Base-by-base conservation (phyloP, 441 rosid species). In the Theobroma grandiflorum region DNA sequence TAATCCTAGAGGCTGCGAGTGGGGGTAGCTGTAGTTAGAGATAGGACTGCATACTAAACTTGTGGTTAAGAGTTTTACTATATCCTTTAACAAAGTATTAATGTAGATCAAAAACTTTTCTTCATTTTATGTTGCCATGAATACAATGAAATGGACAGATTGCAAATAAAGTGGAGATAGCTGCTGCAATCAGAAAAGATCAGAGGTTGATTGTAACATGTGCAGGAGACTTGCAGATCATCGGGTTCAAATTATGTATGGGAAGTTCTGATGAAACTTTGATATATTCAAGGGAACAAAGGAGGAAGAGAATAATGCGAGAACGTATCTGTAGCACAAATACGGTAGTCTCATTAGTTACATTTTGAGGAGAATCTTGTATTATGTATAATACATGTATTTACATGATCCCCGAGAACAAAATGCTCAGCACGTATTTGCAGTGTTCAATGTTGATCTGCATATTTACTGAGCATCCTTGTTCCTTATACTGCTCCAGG, bases 301-400 rank as follows among this genome's bases (percentile, higher is more conserved):
- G 18, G 6, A 18, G 75, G 18, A 2, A 53, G 69, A 66, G 22
- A 22, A 20, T 10, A 74, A 47, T 37, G 10, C 31, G 8, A 64
- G 45, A 55, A 66, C 63, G 49, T 61, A 72, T 47, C 78, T 26
- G 74, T 37, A 68, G 57, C 6, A 68, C 10, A 33, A 12, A 38
- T 20, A 31, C 20, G 65, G 31, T 3, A 22, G 61, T 18, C 31
- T 43, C 18, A 57, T 58, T 71, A 59, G 68, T 79, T 66, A 77
- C 76, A 79, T 6, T 26, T 14, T 45, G 45, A 3, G 61, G 45
- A 50, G 6, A 70, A 38, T 26, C n/a, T 63, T 59, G 68, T 65
- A 45, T 26, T 59, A 55, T 73, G 74, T 71, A 79, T 74, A 76
- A 38, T 50, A 79, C 72, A 75, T 42, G 72, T 49, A 77, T 64